phyloP scores from a whole-genome alignment of 2,329 filamentous ascomycete genomes.

The Neurospora sp. region DNA sequence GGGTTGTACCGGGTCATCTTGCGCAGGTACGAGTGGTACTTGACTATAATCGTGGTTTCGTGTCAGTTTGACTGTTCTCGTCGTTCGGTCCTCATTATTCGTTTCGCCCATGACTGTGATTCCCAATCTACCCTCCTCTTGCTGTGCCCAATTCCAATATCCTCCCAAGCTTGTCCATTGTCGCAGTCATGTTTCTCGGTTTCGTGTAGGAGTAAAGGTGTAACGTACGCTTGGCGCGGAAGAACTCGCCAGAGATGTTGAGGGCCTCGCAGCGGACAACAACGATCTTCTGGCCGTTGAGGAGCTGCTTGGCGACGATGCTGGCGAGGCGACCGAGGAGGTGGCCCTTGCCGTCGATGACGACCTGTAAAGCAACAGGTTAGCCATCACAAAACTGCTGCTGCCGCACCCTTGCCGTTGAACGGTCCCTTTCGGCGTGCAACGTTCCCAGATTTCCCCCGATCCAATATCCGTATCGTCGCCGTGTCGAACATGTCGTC shows the following conservation, averaged over 20 bases:
- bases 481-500: not conserved
- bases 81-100: not conserved
- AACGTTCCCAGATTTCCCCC: not conserved
- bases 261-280: slow-evolving; percentile 97
- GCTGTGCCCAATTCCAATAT: not conserved
- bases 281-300: slow-evolving; percentile 98
- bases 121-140: not conserved
- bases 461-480: not conserved
- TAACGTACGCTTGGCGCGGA: slow-evolving; percentile 98
- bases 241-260: slow-evolving; percentile 99
- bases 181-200: not conserved
- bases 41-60: slow-evolving; percentile 56
- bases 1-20: slow-evolving; percentile 99
- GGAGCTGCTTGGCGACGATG: slow-evolving; percentile 97
- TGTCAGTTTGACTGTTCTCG: slow-evolving; percentile 33
- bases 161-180: not conserved
- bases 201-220: slow-evolving; percentile 14
- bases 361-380: slow-evolving; percentile 52
- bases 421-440: not conserved
- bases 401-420: slow-evolving; percentile 1
- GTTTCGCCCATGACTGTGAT: not conserved
- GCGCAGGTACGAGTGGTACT: slow-evolving; percentile 99
- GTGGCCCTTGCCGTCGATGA: slow-evolving; percentile 99
- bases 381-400: slow-evolving; percentile 20
- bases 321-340: slow-evolving; percentile 97